Percentiles rank a stretch among this genome's conserved stretches.
phyloP scores from a whole-genome alignment of 768 basidiomycete genomes.

The Piloderma croceum region DNA sequence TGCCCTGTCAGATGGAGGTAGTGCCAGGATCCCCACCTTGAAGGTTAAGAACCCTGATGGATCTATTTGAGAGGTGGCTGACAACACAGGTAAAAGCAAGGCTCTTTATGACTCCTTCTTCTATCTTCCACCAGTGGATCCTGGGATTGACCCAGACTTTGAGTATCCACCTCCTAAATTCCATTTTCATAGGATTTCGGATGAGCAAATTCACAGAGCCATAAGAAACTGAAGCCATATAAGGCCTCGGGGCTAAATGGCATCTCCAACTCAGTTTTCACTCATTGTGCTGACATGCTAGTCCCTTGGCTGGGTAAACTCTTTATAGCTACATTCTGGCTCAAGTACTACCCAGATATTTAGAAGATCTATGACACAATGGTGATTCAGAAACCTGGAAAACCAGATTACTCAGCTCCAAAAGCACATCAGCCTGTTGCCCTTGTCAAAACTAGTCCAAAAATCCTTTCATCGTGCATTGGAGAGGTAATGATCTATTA shows the following conservation, averaged over 20 bases:
- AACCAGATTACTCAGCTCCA: slow-evolving; percentile 25
- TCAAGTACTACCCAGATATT: slow-evolving; percentile 20
- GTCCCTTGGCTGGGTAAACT: slow-evolving; percentile 22
- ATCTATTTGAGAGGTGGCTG: neutral
- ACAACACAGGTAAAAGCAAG: slow-evolving; percentile 21
- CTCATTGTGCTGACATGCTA: slow-evolving; percentile 16
- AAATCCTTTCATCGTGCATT: neutral
- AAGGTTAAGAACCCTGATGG: neutral
- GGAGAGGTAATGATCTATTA: neutral
- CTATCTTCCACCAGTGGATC: slow-evolving; percentile 5
- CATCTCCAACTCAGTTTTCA: slow-evolving; percentile 29
- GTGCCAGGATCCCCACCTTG: slow-evolving; percentile 21
- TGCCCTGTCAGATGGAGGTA: slow-evolving; percentile 5
- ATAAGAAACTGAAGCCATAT: slow-evolving; percentile 26
- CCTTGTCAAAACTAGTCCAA: slow-evolving; percentile 15
- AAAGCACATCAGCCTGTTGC: slow-evolving; percentile 31
- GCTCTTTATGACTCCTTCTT: slow-evolving; percentile 17
- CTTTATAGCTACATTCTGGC: slow-evolving; percentile 23
- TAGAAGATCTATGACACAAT: slow-evolving; percentile 26
- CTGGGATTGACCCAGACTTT: neutral
- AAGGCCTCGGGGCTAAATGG: slow-evolving; percentile 27
- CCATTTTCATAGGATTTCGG: slow-evolving; percentile 9
- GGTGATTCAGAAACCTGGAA: slow-evolving; percentile 31
- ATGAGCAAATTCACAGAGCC: slow-evolving; percentile 19
- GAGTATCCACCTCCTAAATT: slow-evolving; percentile 8